Conservation (phyloP, 345 rosid genomes). For the Moricandia arvensis region DNA sequence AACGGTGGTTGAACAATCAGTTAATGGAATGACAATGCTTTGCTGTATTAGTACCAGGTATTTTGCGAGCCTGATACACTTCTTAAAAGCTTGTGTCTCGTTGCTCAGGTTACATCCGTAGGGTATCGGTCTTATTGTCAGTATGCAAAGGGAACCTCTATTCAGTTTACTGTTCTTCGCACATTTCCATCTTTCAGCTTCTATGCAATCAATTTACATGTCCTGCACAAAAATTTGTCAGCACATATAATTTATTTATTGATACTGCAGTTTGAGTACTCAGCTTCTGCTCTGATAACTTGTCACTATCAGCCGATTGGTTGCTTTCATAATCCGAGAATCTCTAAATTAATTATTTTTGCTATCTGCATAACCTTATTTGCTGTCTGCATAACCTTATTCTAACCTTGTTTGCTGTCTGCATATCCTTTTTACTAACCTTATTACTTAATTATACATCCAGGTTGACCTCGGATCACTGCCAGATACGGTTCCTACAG, state of each 20-base stretch:
- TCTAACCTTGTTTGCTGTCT: slow-evolving; percentile 2
- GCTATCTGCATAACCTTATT: neutral
- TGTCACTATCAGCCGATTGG: slow-evolving; percentile 19
- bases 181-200: neutral
- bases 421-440: slow-evolving; percentile 1
- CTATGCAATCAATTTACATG: slow-evolving; percentile 1
- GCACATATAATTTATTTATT: neutral
- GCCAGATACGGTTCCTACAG: slow-evolving; percentile 93
- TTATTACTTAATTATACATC: slow-evolving; percentile 32
- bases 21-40: neutral
- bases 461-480: slow-evolving; percentile 83
- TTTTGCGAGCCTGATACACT: neutral
- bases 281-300: slow-evolving; percentile 19
- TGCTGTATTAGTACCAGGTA: neutral
- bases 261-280: slow-evolving; percentile 26
- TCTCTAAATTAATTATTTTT: neutral
- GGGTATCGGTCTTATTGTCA: slow-evolving; percentile 3
- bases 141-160: neutral
- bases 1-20: neutral
- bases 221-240: slow-evolving; percentile 13
- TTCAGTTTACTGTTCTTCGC: slow-evolving; percentile 11
- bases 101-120: neutral
- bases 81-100: neutral
- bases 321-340: slow-evolving; percentile 10
- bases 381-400: neutral